These are phyloP conservation scores for Rhodotorula sp. DNA, from an alignment of 1,284 basidiomycete species.

Conservation along the genomic window DNA sequence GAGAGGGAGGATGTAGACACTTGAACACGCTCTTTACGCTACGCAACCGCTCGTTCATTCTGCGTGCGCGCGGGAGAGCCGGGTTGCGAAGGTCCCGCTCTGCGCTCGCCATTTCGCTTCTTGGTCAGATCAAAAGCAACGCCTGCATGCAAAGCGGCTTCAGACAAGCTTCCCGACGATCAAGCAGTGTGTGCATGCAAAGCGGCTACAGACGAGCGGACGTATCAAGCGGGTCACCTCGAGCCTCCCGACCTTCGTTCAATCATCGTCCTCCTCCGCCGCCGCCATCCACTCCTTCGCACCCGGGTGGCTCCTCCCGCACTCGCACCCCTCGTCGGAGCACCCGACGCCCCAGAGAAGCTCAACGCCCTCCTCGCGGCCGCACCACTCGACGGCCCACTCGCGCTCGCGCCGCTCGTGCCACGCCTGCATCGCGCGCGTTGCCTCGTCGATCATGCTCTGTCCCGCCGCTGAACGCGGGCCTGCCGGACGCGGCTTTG, in stretches of 20 bases:
- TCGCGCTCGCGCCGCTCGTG: slow-evolving; percentile 18
- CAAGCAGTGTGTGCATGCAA: background rate
- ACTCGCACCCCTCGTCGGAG: background rate
- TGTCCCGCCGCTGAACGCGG: background rate
- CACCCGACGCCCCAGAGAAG: slow-evolving; percentile 8
- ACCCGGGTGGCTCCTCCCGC: background rate
- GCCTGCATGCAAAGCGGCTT: background rate
- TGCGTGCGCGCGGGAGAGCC: too few relatives aligned
- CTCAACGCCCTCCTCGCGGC: slow-evolving; percentile 7
- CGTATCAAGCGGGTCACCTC: background rate
- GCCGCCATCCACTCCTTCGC: background rate
- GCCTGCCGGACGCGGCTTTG: background rate
- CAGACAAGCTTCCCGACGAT: background rate
- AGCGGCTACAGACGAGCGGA: background rate
- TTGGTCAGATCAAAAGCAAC: too few relatives aligned
- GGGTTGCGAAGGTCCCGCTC: too few relatives aligned
- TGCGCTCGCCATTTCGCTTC: too few relatives aligned
- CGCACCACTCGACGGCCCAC: slow-evolving; percentile 6
- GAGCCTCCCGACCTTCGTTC: background rate
- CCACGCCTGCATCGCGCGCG: slow-evolving; percentile 8
- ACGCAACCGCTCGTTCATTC: background rate
- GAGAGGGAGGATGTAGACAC: background rate
- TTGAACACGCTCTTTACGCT: background rate
- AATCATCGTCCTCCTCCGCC: background rate
- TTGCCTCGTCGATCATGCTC: slow-evolving; percentile 8